A percentile compares a stretch with the other conserved stretches of the same genome.
phyloP scores from a whole-genome alignment of 345 rosid genomes.

The Durio zibethinus region DNA sequence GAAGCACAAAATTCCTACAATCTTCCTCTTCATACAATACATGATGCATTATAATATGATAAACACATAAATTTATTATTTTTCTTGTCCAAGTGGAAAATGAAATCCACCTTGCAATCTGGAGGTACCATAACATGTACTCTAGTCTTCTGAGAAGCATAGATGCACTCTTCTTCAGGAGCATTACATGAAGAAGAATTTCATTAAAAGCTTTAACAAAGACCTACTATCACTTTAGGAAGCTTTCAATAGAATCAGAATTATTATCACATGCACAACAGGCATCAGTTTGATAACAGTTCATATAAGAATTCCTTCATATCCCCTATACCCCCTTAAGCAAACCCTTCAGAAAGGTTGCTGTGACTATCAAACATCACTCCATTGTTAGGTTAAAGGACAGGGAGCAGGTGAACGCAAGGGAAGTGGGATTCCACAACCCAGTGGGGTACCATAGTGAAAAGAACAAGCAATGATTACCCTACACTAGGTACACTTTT shows the following conservation, averaged over 20 bases:
- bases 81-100: not conserved
- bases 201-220: not conserved
- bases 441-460: not conserved
- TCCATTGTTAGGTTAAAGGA: not conserved
- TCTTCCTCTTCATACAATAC: not conserved
- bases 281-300: not conserved
- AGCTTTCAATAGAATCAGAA: not conserved
- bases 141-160: not conserved
- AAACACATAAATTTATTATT: not conserved
- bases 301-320: not conserved
- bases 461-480: not conserved
- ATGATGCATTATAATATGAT: not conserved
- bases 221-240: not conserved
- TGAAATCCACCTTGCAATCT: not conserved
- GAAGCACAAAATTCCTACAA: not conserved
- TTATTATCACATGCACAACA: not conserved
- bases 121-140: not conserved
- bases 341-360: not conserved
- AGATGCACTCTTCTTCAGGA: not conserved
- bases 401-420: not conserved
- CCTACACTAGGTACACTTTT: not conserved
- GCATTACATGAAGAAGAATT: not conserved
- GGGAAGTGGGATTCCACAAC: not conserved
- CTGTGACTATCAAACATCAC: not conserved
- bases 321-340: not conserved